phyloP scores from a whole-genome alignment of 495 filamentous ascomycete species.

The Penicillium chermesinum region DNA sequence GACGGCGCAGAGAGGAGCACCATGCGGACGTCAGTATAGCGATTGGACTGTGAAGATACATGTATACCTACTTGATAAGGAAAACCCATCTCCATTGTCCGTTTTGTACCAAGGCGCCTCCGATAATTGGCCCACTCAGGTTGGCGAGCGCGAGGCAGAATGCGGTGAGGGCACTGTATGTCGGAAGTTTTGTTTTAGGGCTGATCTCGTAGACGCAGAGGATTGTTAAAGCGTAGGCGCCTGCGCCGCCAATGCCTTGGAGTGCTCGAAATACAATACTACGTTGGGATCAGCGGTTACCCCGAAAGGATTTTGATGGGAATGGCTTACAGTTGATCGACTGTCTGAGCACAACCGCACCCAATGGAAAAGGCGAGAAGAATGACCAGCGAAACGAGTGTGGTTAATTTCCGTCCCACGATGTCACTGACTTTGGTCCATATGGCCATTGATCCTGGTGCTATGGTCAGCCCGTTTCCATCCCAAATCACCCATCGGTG shows the following conservation, averaged over 20 bases:
- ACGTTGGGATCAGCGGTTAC: not conserved
- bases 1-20: constrained; percentile 20
- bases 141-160: constrained; percentile 40
- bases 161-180: constrained; percentile 43
- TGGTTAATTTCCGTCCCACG: constrained; percentile 47
- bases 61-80: constrained; percentile 49
- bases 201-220: constrained; percentile 46
- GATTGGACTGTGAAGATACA: not conserved
- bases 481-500: constrained; percentile 1
- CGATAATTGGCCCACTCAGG: constrained; percentile 49
- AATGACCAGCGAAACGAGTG: constrained; percentile 46
- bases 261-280: constrained; percentile 52
- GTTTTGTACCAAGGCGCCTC: constrained; percentile 53
- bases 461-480: not conserved
- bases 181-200: constrained; percentile 42
- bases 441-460: constrained; percentile 48
- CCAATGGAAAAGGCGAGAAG: constrained; percentile 53
- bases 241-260: constrained; percentile 54
- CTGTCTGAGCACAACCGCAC: constrained; percentile 48
- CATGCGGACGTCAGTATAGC: constrained; percentile 1
- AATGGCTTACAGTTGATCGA: constrained; percentile 46
- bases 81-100: constrained; percentile 59
- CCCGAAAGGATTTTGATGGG: not conserved
- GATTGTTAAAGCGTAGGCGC: constrained; percentile 47
- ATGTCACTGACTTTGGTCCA: constrained; percentile 59